Conservation (phyloP, 257 asterid genomes). For the Ocimum tenuiflorum region DNA sequence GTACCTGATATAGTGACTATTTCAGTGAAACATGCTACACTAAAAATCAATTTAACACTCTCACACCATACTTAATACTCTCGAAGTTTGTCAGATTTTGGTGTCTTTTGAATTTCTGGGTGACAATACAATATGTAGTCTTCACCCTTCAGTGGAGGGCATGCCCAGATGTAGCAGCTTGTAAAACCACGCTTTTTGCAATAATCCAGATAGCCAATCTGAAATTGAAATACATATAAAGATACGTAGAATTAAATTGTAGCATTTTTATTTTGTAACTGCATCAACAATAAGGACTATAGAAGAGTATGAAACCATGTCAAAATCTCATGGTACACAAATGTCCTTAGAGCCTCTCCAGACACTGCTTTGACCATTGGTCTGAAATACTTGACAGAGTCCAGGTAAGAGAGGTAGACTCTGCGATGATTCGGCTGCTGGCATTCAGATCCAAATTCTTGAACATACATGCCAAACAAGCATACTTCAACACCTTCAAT, state of each 20-base stretch:
- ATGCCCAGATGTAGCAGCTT: slow-evolving; percentile 98
- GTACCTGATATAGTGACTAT: slow-evolving; percentile 53
- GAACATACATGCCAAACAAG: slow-evolving; percentile 97
- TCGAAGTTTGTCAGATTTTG: slow-evolving; percentile 94
- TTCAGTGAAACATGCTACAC: no score
- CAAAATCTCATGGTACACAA: slow-evolving; percentile 95
- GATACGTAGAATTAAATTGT: no score
- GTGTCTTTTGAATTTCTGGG: slow-evolving; percentile 99
- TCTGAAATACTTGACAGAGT: slow-evolving; percentile 96
- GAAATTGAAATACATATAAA: slow-evolving; percentile 15
- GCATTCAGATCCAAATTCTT: slow-evolving; percentile 97
- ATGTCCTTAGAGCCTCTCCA: slow-evolving; percentile 98
- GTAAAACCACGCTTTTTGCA: slow-evolving; percentile 93
- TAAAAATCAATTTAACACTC: no score
- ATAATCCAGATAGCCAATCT: slow-evolving; percentile 94
- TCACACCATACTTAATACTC: slow-evolving; percentile 60
- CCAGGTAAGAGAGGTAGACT: slow-evolving; percentile 97
- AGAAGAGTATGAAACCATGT: slow-evolving; percentile 35
- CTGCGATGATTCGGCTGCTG: slow-evolving; percentile 94
- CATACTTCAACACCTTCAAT: slow-evolving; percentile 99
- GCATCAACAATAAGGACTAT: slow-evolving; percentile 4
- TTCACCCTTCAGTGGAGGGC: slow-evolving; percentile 97
- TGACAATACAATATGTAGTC: slow-evolving; percentile 96
- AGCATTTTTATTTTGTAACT: not conserved
- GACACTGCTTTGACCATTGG: slow-evolving; percentile 83